Evolutionary conservation across 495 filamentous ascomycete genomes (phyloP).

Genomic region (Acidiella bohemica): DNA sequence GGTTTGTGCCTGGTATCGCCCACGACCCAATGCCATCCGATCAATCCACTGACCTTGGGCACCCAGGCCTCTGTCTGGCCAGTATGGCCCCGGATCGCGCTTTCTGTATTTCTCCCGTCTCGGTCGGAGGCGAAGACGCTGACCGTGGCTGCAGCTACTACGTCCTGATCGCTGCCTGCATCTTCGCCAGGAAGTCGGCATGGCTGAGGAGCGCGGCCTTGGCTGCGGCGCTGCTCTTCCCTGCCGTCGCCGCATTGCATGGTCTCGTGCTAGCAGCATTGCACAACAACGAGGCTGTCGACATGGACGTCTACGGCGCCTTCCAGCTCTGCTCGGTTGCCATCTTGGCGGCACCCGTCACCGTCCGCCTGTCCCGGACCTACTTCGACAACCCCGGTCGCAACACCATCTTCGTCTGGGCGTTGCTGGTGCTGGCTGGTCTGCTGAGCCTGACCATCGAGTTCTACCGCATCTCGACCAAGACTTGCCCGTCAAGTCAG

Average conservation of each 20-base stretch:
- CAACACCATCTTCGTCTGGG: slow-evolving; percentile 51
- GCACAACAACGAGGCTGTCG: slow-evolving; percentile 42
- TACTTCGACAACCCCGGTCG: slow-evolving; percentile 47
- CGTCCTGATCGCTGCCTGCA: slow-evolving; percentile 42
- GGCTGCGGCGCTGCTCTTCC: slow-evolving; percentile 47
- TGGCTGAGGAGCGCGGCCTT: slow-evolving; percentile 46
- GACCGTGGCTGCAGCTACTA: no score
- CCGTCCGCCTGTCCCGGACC: slow-evolving; percentile 41
- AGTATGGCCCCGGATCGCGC: no score
- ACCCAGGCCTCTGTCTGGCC: no score
- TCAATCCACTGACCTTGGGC: no score
- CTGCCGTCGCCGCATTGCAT: slow-evolving; percentile 47
- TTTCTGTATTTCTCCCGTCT: no score
- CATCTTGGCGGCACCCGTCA: slow-evolving; percentile 44
- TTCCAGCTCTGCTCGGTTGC: slow-evolving; percentile 51
- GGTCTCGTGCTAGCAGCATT: slow-evolving; percentile 42
- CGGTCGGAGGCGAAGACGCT: no score
- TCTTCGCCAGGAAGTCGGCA: slow-evolving; percentile 42
- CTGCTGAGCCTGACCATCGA: slow-evolving; percentile 44
- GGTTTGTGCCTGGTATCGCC: no score
- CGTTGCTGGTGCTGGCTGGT: slow-evolving; percentile 42
- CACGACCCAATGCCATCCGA: no score
- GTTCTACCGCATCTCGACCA: slow-evolving; percentile 38
- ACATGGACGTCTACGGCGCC: slow-evolving; percentile 52
- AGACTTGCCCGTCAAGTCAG: slow-evolving; percentile 28